Evolutionary conservation across 768 basidiomycete species (phyloP).

Genomic region (Macrolepiota fuliginosa): DNA sequence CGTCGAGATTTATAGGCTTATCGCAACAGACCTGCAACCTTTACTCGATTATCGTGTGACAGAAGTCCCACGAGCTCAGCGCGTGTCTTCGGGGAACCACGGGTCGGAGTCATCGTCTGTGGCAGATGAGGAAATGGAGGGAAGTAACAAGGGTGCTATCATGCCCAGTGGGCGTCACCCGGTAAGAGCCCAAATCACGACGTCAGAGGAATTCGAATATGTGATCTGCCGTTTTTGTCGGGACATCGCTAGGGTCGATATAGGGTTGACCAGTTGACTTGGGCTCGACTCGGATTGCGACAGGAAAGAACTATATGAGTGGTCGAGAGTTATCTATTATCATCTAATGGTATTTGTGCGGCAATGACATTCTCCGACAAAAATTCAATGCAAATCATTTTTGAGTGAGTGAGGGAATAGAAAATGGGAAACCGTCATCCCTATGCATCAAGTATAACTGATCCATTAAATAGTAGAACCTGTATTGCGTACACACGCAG

Average conservation of each 20-base stretch:
- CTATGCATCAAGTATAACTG: neutral
- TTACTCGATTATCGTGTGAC: conserved; percentile 74
- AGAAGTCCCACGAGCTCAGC: conserved; percentile 58
- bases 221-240: neutral
- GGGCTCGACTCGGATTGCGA: too few species aligned
- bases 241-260: neutral
- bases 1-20: neutral
- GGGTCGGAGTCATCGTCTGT: conserved; percentile 14
- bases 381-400: neutral
- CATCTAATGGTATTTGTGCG: too few species aligned
- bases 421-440: neutral
- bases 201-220: neutral
- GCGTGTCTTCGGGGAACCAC: conserved; percentile 34
- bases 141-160: neutral
- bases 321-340: too few species aligned
- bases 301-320: too few species aligned
- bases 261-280: too few species aligned
- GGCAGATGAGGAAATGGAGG: neutral
- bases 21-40: conserved; percentile 76
- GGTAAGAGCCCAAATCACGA: neutral
- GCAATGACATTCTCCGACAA: neutral
- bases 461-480: neutral
- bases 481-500: neutral
- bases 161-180: neutral
- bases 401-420: neutral